Evolutionary conservation across 495 filamentous ascomycete genomes (phyloP).

Genomic region (Aspergillus affinis): DNA sequence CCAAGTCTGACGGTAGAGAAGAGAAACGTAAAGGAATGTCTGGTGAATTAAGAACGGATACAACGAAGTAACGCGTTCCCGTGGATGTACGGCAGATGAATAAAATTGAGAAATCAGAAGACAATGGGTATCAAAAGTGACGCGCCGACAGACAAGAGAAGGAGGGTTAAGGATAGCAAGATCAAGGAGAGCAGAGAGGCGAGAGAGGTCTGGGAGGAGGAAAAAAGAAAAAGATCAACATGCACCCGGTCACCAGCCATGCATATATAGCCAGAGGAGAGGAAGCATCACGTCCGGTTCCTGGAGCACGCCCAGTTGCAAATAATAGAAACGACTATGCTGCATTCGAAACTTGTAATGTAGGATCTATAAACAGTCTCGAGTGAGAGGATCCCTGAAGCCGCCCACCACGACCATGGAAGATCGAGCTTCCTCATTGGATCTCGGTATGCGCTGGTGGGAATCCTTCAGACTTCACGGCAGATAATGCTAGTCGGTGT

Average conservation of each 20-base stretch:
- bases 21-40: not conserved
- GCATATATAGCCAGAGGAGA: constrained; percentile 13
- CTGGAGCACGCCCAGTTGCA: constrained; percentile 12
- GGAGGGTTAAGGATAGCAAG: not conserved
- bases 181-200: not conserved
- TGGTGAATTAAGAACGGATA: not conserved
- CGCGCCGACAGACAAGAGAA: not conserved
- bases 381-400: constrained; percentile 20
- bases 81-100: too few species aligned
- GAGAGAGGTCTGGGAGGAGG: not conserved
- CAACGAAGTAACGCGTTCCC: not conserved
- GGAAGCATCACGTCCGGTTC: not conserved
- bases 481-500: constrained; percentile 6
- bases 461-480: constrained; percentile 16
- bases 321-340: constrained; percentile 13
- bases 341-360: constrained; percentile 18
- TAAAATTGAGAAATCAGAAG: not conserved
- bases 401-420: constrained; percentile 15
- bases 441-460: constrained; percentile 20
- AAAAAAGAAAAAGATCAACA: not conserved
- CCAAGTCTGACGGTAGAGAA: constrained; percentile 1
- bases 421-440: constrained; percentile 19
- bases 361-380: constrained; percentile 29
- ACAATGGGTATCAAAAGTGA: not conserved
- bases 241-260: not conserved